These are phyloP conservation scores for Mortierella sp. DNA, from an alignment of 371 early-diverging fungal species.

Conservation along the genomic window DNA sequence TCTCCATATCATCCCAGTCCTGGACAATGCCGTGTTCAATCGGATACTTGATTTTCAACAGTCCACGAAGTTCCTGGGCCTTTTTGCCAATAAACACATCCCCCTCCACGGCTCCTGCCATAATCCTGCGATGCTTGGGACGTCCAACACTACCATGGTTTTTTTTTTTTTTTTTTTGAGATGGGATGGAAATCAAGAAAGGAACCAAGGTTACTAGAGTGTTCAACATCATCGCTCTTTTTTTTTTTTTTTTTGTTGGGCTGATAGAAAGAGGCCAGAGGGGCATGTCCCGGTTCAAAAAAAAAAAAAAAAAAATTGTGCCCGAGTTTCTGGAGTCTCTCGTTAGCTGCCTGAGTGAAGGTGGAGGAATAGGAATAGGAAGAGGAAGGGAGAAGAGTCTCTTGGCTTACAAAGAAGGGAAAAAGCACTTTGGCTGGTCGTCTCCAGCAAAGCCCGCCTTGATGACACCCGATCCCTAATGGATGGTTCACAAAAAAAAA, in stretches of 20 bases:
- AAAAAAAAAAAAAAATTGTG: conserved; percentile 13
- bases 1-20: conserved; percentile 99
- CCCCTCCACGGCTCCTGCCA: conserved; percentile 99
- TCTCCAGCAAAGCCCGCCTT: conserved; percentile 99
- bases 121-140: conserved; percentile 99
- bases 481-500: conserved; percentile 68
- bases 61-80: conserved; percentile 99
- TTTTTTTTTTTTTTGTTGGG: too few relatives aligned
- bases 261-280: conserved; percentile 1
- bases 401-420: conserved; percentile 45
- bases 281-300: neutral
- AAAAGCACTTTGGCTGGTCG: conserved; percentile 91
- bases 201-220: too few relatives aligned
- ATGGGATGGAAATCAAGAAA: conserved; percentile 10
- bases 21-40: conserved; percentile 99
- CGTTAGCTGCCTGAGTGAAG: neutral
- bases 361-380: too few relatives aligned
- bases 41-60: conserved; percentile 99
- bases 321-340: neutral
- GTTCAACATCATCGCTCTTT: too few relatives aligned
- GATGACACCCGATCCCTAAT: conserved; percentile 99
- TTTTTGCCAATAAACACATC: conserved; percentile 99
- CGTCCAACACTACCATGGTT: conserved; percentile 98
- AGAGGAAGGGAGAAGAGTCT: neutral
- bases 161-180: neutral